Evolutionary conservation across 169 alveolate genomes (phyloP).

Genomic region (Plasmodium gaboni): DNA sequence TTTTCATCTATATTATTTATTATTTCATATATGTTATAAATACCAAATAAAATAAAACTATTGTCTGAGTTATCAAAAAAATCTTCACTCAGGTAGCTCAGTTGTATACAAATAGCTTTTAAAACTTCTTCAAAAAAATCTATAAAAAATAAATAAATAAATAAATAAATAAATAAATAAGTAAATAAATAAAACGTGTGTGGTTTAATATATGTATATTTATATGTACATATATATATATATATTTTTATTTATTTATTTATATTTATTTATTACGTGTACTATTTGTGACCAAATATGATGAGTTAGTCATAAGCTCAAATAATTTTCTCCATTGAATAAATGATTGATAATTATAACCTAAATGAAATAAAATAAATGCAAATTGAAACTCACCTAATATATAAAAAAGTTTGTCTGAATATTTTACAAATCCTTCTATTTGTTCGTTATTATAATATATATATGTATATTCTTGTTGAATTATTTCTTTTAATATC

Average conservation of each 20-base stretch:
- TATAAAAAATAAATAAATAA: constrained; percentile 11
- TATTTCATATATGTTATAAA: constrained; percentile 71
- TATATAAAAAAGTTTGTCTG: constrained; percentile 67
- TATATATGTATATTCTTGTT: constrained; percentile 76
- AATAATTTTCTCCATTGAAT: constrained; percentile 66
- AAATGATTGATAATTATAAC: constrained; percentile 72
- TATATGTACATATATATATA: not conserved
- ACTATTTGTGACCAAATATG: constrained; percentile 34
- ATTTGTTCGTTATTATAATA: constrained; percentile 64
- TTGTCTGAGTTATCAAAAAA: constrained; percentile 73
- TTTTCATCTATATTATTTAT: constrained; percentile 26
- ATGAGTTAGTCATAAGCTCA: constrained; percentile 67
- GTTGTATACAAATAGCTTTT: constrained; percentile 38
- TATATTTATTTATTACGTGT: constrained; percentile 21
- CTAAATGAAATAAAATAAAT: constrained; percentile 66
- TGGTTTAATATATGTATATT: not conserved
- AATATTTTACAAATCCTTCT: constrained; percentile 53
- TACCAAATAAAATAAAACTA: constrained; percentile 74
- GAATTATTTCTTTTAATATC: constrained; percentile 68
- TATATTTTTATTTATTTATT: not conserved
- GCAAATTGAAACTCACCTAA: constrained; percentile 77
- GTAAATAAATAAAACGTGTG: not conserved
- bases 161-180: not conserved
- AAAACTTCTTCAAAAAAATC: constrained; percentile 68
- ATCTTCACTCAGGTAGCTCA: constrained; percentile 68